These are phyloP conservation scores for Kazachstania viticola DNA, from an alignment of 805 yeast genomes.

Conservation along the genomic window DNA sequence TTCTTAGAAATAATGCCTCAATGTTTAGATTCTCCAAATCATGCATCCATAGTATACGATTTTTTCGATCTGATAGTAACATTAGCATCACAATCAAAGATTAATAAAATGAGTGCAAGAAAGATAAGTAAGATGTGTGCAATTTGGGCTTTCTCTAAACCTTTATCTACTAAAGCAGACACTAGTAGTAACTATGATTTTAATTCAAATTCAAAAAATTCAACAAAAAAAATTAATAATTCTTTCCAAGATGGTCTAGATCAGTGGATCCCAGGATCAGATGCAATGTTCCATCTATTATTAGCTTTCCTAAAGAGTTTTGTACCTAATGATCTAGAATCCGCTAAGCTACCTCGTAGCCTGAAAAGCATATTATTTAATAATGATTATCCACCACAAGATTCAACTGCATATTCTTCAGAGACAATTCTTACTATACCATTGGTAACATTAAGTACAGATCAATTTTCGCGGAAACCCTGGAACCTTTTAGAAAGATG, in stretches of 20 bases:
- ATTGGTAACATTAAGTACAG: slow-evolving; percentile 44
- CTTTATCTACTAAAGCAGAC: slow-evolving; percentile 2
- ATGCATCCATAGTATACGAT: slow-evolving; percentile 81
- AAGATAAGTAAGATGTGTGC: slow-evolving; percentile 76
- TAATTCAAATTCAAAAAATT: slow-evolving; percentile 7
- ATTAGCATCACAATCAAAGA: slow-evolving; percentile 65
- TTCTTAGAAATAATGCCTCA: slow-evolving; percentile 76
- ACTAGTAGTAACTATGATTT: slow-evolving; percentile 21
- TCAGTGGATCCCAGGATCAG: slow-evolving; percentile 71
- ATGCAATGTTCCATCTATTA: slow-evolving; percentile 74
- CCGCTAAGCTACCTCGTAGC: slow-evolving; percentile 44
- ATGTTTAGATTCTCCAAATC: slow-evolving; percentile 72
- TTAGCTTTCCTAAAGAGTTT: slow-evolving; percentile 69
- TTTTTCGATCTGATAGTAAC: slow-evolving; percentile 73
- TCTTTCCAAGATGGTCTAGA: slow-evolving; percentile 59
- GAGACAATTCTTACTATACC: slow-evolving; percentile 45
- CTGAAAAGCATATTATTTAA: slow-evolving; percentile 54
- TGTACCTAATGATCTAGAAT: slow-evolving; percentile 53
- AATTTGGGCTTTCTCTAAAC: slow-evolving; percentile 68
- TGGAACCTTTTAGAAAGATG: slow-evolving; percentile 50
- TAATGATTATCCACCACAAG: slow-evolving; percentile 67
- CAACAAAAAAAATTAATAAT: slow-evolving; percentile 15
- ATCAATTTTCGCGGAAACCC: slow-evolving; percentile 34
- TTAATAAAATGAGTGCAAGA: slow-evolving; percentile 68
- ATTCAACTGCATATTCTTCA: slow-evolving; percentile 26